Conservation (phyloP, 2,329 filamentous ascomycete species). For the Trematosphaeria pertusa region DNA sequence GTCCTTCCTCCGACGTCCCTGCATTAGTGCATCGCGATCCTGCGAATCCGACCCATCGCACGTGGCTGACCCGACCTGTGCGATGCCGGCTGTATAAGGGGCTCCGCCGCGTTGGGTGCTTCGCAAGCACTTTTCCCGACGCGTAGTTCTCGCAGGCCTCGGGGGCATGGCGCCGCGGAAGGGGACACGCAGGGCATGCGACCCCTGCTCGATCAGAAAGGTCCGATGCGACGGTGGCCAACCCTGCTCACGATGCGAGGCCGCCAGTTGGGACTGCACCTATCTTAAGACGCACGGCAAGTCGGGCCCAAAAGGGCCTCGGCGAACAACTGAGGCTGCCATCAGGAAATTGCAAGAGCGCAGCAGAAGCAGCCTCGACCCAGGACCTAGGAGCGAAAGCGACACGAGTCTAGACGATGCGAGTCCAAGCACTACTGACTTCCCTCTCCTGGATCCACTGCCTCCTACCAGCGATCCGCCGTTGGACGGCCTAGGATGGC, state of each 20-base stretch:
- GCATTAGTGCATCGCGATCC: conserved; percentile 12
- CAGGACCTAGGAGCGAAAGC: conserved; percentile 36
- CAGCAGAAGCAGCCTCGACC: conserved; percentile 31
- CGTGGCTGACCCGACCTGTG: conserved; percentile 14
- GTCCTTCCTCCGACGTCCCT: conserved; percentile 13
- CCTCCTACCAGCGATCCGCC: conserved; percentile 28
- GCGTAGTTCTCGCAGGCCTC: conserved; percentile 16
- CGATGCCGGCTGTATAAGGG: conserved; percentile 30
- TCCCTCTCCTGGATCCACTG: conserved; percentile 31
- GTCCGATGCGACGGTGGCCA: conserved; percentile 44
- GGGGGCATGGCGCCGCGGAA: conserved; percentile 40
- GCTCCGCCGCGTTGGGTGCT: conserved; percentile 24
- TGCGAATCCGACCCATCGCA: conserved; percentile 8
- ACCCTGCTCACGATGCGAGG: conserved; percentile 41
- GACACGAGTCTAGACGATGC: conserved; percentile 40
- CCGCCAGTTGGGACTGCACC: conserved; percentile 46
- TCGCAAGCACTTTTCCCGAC: conserved; percentile 9
- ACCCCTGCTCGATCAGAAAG: conserved; percentile 45
- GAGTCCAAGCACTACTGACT: conserved; percentile 38
- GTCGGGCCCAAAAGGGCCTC: conserved; percentile 44
- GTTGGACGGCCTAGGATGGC: conserved; percentile 32
- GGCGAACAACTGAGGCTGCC: conserved; percentile 43
- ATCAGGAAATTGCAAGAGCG: conserved; percentile 42
- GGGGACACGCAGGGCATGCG: conserved; percentile 45
- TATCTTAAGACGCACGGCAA: conserved; percentile 47